phyloP scores from a whole-genome alignment of 192 early-diverging fungal species.

The Nowakowskiella sp. region DNA sequence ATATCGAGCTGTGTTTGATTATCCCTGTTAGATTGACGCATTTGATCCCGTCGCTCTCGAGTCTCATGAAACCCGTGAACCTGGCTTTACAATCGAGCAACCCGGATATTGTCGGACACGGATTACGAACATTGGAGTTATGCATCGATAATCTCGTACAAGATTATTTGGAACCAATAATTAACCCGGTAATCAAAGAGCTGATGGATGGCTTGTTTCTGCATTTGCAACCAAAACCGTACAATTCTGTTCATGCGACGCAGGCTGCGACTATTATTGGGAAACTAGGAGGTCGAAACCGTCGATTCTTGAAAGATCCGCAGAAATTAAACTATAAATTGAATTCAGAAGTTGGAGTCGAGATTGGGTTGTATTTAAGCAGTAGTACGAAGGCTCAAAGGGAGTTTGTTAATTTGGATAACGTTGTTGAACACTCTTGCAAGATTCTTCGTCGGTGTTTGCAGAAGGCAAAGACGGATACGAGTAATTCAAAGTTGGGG shows the following conservation, averaged over 20 bases:
- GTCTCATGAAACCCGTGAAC: conserved; percentile 93
- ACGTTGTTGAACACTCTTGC: too few relatives aligned
- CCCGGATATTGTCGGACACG: conserved; percentile 91
- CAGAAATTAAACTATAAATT: conserved; percentile 25
- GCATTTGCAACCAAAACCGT: conserved; percentile 81
- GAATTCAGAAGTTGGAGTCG: background rate
- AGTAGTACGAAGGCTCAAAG: too few relatives aligned
- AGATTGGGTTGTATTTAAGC: background rate
- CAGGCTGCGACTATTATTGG: conserved; percentile 88
- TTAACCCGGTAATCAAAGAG: conserved; percentile 87
- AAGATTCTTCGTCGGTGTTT: too few relatives aligned
- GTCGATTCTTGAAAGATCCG: conserved; percentile 71
- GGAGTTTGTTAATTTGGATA: too few relatives aligned
- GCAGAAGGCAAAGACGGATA: too few relatives aligned
- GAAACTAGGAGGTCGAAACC: conserved; percentile 95
- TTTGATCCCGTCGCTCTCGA: conserved; percentile 83
- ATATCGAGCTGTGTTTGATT: conserved; percentile 93
- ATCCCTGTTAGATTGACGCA: conserved; percentile 94
- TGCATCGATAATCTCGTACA: conserved; percentile 97
- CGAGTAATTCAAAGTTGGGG: too few relatives aligned
- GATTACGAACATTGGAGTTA: conserved; percentile 89
- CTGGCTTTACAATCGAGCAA: conserved; percentile 85
- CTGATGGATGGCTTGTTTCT: conserved; percentile 91
- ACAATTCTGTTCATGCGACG: conserved; percentile 72
- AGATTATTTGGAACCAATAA: conserved; percentile 93